Evolutionary conservation across 2,329 filamentous ascomycete species (phyloP).

Genomic region (Claviceps purpurea): DNA sequence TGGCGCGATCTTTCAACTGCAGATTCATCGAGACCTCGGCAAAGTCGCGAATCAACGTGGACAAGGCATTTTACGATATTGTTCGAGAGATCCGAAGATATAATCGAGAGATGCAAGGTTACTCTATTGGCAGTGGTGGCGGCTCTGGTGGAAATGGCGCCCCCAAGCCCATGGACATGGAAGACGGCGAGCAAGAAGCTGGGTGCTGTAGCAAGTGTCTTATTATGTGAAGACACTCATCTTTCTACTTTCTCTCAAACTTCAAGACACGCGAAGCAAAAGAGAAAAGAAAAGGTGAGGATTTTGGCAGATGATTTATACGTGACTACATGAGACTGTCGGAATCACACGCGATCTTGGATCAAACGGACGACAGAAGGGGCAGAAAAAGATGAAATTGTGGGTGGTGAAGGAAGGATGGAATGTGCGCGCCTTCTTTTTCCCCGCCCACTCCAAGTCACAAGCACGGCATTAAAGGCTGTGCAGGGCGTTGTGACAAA

Average conservation of each 20-base stretch:
- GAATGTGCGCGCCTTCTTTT: neutral
- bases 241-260: neutral
- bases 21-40: slow-evolving; percentile 99
- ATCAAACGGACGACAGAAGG: slow-evolving; percentile 1
- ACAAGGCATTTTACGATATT: slow-evolving; percentile 97
- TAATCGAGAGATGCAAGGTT: slow-evolving; percentile 94
- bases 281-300: neutral
- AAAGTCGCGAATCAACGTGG: slow-evolving; percentile 95
- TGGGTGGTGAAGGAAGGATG: neutral
- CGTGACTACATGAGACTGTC: neutral
- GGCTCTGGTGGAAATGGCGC: slow-evolving; percentile 48
- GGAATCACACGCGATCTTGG: neutral
- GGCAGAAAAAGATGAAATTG: neutral
- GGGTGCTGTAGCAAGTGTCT: slow-evolving; percentile 81
- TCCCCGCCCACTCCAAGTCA: neutral
- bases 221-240: slow-evolving; percentile 54
- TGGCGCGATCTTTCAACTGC: slow-evolving; percentile 82
- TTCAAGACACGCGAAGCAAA: neutral
- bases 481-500: slow-evolving; percentile 1
- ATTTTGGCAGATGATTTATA: neutral
- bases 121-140: slow-evolving; percentile 57
- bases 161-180: slow-evolving; percentile 65
- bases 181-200: slow-evolving; percentile 50
- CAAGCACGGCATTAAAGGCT: slow-evolving; percentile 4
- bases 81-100: slow-evolving; percentile 95